Percentiles rank a stretch among this genome's conserved stretches.
These are phyloP conservation scores for Leptographium radiaticola DNA, from an alignment of 2,329 filamentous ascomycete species.

Conservation along the genomic window DNA sequence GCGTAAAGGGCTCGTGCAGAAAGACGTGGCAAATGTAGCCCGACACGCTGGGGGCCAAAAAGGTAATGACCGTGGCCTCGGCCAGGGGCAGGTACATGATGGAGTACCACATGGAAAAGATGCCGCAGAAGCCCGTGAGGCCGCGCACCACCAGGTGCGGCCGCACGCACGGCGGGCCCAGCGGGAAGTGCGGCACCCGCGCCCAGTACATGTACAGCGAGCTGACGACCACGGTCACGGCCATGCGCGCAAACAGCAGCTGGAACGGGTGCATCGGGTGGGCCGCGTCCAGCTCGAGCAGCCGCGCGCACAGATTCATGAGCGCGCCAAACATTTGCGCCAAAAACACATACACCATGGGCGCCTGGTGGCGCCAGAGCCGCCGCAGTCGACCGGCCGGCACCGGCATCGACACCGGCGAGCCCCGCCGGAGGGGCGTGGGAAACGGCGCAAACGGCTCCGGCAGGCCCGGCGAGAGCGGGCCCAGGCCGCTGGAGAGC, in stretches of 20 bases:
- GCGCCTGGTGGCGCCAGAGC: constrained; percentile 55
- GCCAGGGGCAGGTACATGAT: constrained; percentile 69
- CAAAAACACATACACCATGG: constrained; percentile 57
- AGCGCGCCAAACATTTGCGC: constrained; percentile 70
- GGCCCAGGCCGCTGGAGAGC: constrained; percentile 20
- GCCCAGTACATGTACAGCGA: constrained; percentile 62
- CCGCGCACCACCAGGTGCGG: constrained; percentile 41
- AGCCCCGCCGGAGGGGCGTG: constrained; percentile 5
- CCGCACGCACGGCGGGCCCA: constrained; percentile 55
- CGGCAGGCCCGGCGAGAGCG: constrained; percentile 7
- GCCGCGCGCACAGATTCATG: constrained; percentile 73
- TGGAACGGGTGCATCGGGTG: constrained; percentile 71
- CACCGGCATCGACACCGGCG: neutral
- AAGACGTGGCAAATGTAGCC: constrained; percentile 70
- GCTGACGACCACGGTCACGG: constrained; percentile 54
- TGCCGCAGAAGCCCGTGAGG: constrained; percentile 41
- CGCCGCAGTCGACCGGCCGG: neutral
- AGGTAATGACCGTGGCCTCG: constrained; percentile 83
- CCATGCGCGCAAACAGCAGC: constrained; percentile 70
- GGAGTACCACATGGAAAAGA: constrained; percentile 60
- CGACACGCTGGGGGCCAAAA: constrained; percentile 65
- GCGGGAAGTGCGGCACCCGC: constrained; percentile 53
- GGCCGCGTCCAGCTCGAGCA: constrained; percentile 55
- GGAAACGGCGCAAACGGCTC: constrained; percentile 9
- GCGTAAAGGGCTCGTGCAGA: constrained; percentile 63